phyloP scores from a whole-genome alignment of 2,329 filamentous ascomycete species.

The Dactylellina drechsleri region DNA sequence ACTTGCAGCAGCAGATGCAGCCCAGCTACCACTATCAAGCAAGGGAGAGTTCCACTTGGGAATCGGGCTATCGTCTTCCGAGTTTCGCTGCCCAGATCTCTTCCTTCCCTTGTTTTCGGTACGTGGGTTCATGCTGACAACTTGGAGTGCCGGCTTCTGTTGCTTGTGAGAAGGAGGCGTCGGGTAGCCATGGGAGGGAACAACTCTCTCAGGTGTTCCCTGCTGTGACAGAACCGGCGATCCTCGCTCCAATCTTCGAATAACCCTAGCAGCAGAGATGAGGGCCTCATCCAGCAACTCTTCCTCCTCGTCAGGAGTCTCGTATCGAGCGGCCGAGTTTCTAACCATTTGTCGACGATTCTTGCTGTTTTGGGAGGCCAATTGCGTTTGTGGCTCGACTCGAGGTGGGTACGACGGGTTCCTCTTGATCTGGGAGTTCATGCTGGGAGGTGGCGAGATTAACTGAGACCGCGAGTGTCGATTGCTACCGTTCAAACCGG shows the following conservation, averaged over 20 bases:
- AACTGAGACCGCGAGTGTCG: constrained; percentile 53
- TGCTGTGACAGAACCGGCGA: constrained; percentile 73
- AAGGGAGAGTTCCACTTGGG: constrained; percentile 94
- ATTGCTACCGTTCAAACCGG: constrained; percentile 39
- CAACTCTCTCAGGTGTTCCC: constrained; percentile 61
- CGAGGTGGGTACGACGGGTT: constrained; percentile 59
- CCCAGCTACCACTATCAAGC: constrained; percentile 94
- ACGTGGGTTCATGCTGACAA: constrained; percentile 67
- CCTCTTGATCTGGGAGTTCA: constrained; percentile 64
- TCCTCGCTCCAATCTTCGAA: constrained; percentile 67
- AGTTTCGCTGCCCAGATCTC: constrained; percentile 69
- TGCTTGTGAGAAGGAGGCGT: constrained; percentile 84
- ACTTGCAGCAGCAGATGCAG: constrained; percentile 78
- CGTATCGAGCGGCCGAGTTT: constrained; percentile 75
- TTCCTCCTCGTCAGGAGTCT: constrained; percentile 95
- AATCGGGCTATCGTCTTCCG: constrained; percentile 65
- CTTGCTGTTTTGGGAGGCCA: constrained; percentile 67
- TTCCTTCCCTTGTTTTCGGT: constrained; percentile 74
- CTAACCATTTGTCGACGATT: constrained; percentile 70
- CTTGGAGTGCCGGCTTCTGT: constrained; percentile 76
- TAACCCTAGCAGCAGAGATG: constrained; percentile 62
- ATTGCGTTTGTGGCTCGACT: constrained; percentile 67
- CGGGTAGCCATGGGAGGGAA: constrained; percentile 65
- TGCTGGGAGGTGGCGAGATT: constrained; percentile 54
- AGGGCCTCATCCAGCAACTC: constrained; percentile 86